Base-by-base conservation (phyloP, 1,284 basidiomycete genomes). In the Ganoderma multipileum region DNA sequence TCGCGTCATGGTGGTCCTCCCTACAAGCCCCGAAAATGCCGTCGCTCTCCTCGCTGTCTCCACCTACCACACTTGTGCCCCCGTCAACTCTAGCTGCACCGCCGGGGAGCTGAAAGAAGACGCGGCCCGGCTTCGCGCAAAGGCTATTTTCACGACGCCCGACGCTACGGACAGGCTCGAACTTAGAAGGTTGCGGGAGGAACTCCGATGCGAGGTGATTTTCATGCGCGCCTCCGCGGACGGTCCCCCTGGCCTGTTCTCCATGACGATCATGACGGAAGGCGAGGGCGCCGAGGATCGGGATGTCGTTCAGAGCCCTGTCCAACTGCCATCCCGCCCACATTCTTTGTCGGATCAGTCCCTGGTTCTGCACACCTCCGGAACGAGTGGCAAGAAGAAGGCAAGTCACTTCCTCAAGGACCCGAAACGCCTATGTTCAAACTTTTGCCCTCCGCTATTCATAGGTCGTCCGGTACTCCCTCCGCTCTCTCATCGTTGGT, bases 331-430 rank as follows among this genome's bases (percentile, higher is more conserved):
- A 12, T 77, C 82, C 16, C 67, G 72, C 33, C 78, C 76, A 9
- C 82, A 85, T 65, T 73, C 76, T 2, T 79, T 87, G 26, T 74
- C 82, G 57, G 86, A 88, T 76, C 81, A 83, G 30, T 86, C 87
- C 3, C 81, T 91, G 9, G 85, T 91, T 16, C 79, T 91, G 28
- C 88, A 87, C 71, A 89, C 87, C 12, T 87, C 85, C 42, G 90
- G 90, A 0, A 91, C 89, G n/a, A 91, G 89, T 36, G 89, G 89
- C 3, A 83, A 82, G 74, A 86, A 86, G 74, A 85, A 85, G 69
- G 72, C 71, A 11, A 18, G 67, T n/a, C 23, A 26, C 30, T 63
- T 28, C 50, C 44, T 52, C 8, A 39, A 54, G 30, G 8, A 50
- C 60, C 30, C 38, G 33, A 16, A 16, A 59, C 38, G 11, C 23